Evolutionary conservation across 148 eudicot genomes (phyloP), one percentile per base, ranked within the genome.

Genomic region (Dianthus caryophyllus): DNA sequence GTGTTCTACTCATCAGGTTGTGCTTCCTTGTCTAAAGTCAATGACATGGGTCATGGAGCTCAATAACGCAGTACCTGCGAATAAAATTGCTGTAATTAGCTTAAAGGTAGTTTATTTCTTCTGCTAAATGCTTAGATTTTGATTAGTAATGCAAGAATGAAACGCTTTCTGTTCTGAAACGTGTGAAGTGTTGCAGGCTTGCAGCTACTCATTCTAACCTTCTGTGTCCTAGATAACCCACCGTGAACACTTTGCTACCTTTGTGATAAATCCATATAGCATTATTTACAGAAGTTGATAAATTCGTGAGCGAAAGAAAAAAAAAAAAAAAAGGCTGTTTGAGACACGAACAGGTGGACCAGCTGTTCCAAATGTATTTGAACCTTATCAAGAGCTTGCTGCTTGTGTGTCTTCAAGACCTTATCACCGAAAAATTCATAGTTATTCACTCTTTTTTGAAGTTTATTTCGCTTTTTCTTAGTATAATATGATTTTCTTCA

Each of bases 41-140:
- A 87, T 92, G 96, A 92, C 96, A 55, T 92, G 97, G 97, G 89
- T 75, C 57, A 89, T 87, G 97, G 94, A 92, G 83, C 85, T 87
- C 58, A 92, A 85, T 69, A 81, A 71, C 79, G 81, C 80, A 22
- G 26, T 75, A 38, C 96, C 96, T 25, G 89, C 79, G 24, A 87
- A 89, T 79, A 89, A 89, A 79, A 83, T 87, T 56, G 97, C 97
- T 67, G 85, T 92, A 58, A 89, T 92, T 76, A 87, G 81, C 73
- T 72, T 92, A 62, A 92, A 92, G 97, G 96, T 89, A 67, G 74
- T 65, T 22, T 47, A 22, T 58, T 46, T 67, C 9, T 43, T 46
- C 20, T 64, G 69, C 31, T 24, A 50, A 48, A 12, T 27, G 39
- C 22, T 48, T 1, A 33, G 29, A 43, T 5, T 0, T 55, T 30